Conservation (phyloP, 805 yeast genomes). For the Ogataea siamensis region DNA sequence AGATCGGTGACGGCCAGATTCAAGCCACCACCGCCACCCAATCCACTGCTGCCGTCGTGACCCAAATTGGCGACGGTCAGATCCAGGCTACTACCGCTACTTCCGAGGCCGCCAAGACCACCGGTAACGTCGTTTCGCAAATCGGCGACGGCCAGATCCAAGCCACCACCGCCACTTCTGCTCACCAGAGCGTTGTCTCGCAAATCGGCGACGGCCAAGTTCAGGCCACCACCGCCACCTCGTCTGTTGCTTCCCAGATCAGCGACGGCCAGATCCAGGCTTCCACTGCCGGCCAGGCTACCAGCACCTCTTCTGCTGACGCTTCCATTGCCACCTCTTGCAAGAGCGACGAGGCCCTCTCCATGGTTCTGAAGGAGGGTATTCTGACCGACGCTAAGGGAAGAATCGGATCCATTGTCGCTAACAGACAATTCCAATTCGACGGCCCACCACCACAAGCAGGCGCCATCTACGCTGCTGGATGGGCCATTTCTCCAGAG, state of each 20-base stretch:
- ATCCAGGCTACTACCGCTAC: constrained; percentile 40
- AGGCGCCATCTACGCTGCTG: constrained; percentile 51
- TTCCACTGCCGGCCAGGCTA: constrained; percentile 39
- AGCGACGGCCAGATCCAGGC: constrained; percentile 47
- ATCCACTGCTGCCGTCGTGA: constrained; percentile 35
- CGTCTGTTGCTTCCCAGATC: constrained; percentile 36
- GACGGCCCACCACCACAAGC: constrained; percentile 68
- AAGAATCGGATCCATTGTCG: constrained; percentile 59
- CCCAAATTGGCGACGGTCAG: constrained; percentile 13
- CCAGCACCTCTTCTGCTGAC: constrained; percentile 33
- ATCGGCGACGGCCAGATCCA: constrained; percentile 41
- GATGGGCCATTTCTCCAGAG: constrained; percentile 46
- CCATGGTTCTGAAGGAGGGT: constrained; percentile 41
- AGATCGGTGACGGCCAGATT: constrained; percentile 31
- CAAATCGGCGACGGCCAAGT: constrained; percentile 50
- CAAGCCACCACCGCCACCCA: constrained; percentile 23
- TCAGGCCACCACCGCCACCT: constrained; percentile 40
- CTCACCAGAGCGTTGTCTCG: constrained; percentile 14
- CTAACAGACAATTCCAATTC: constrained; percentile 64
- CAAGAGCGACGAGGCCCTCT: constrained; percentile 37
- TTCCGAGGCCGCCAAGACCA: constrained; percentile 21
- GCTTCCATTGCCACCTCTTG: constrained; percentile 31
- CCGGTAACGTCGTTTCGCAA: constrained; percentile 30
- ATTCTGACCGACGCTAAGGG: constrained; percentile 47
- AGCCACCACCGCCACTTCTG: constrained; percentile 26